These are phyloP conservation scores for Marasmius fiardii DNA, from an alignment of 1,284 basidiomycete species.

Conservation along the genomic window DNA sequence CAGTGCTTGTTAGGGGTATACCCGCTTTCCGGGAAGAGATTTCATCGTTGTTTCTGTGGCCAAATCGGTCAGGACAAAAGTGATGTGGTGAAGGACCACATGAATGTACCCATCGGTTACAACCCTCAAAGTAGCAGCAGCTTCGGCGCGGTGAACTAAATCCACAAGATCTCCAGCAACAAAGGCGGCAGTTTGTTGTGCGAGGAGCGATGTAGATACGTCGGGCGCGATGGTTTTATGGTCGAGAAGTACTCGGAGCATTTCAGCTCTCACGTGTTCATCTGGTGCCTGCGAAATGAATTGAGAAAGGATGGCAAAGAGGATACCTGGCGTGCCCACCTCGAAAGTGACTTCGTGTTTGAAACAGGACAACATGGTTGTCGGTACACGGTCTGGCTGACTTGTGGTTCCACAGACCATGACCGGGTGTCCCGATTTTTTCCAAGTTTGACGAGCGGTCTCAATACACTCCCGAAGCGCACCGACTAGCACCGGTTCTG, in stretches of 20 bases:
- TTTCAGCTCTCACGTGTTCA: constrained; percentile 69
- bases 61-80: constrained; percentile 1
- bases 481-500: constrained; percentile 62
- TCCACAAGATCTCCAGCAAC: constrained; percentile 82
- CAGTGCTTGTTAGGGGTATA: constrained; percentile 58
- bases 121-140: constrained; percentile 58
- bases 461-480: constrained; percentile 69
- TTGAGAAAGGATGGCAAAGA: constrained; percentile 9
- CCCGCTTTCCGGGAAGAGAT: constrained; percentile 43
- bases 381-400: constrained; percentile 66
- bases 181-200: constrained; percentile 90
- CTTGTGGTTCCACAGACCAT: constrained; percentile 77
- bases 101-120: constrained; percentile 35
- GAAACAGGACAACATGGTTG: constrained; percentile 72
- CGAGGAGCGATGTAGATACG: constrained; percentile 70
- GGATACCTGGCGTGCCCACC: constrained; percentile 35
- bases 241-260: constrained; percentile 53
- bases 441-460: constrained; percentile 52
- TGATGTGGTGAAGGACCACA: constrained; percentile 3
- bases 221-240: constrained; percentile 65
- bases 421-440: constrained; percentile 61
- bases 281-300: constrained; percentile 62
- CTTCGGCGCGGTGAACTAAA: constrained; percentile 63
- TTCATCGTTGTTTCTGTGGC: constrained; percentile 17
- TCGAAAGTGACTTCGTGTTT: constrained; percentile 85